Conservation (phyloP, 345 rosid genomes). For the Ricinus communis region DNA sequence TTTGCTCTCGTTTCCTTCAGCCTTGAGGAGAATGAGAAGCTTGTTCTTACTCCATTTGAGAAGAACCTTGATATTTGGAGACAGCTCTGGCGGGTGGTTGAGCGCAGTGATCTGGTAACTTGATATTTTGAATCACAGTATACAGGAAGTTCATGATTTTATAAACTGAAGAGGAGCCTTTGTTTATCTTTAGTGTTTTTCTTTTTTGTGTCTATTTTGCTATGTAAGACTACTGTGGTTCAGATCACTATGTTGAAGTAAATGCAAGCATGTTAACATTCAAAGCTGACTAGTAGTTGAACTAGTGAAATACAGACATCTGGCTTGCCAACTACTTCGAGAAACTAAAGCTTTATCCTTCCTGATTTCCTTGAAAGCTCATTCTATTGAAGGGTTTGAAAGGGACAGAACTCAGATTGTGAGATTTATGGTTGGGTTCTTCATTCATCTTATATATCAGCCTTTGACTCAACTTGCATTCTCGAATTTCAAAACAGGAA, state of each 20-base stretch:
- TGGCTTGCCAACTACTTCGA: background rate
- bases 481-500: no score
- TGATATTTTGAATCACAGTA: background rate
- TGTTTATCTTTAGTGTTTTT: background rate
- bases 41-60: slow-evolving; percentile 94
- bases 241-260: background rate
- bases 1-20: slow-evolving; percentile 32
- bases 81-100: slow-evolving; percentile 98
- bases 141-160: background rate
- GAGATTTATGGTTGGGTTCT: background rate
- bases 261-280: background rate
- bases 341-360: background rate
- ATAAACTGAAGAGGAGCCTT: background rate
- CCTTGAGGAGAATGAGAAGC: slow-evolving; percentile 92
- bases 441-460: background rate
- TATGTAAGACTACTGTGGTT: background rate
- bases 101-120: slow-evolving; percentile 89
- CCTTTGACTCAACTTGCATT: no score
- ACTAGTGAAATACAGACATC: background rate
- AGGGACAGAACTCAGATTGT: background rate
- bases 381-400: background rate
- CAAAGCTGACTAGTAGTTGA: background rate
- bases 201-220: no score
- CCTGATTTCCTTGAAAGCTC: background rate
- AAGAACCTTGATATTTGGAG: slow-evolving; percentile 98